phyloP scores from a whole-genome alignment of 345 rosid species.

The Crucihimalaya himalaica region DNA sequence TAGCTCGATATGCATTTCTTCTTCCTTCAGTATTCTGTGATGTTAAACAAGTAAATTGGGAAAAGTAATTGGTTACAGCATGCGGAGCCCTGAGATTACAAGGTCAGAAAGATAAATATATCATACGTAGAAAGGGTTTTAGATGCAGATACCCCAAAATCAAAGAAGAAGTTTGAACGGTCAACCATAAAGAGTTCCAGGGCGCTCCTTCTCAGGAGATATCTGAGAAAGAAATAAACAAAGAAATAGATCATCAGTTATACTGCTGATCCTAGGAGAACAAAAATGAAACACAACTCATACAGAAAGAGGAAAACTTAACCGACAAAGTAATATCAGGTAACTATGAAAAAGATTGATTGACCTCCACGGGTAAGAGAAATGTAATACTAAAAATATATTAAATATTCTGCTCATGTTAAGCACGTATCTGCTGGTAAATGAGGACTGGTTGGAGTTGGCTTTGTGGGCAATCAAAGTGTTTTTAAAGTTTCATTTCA shows the following conservation, averaged over 20 bases:
- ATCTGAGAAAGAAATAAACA: slow-evolving; percentile 50
- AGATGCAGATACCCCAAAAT: slow-evolving; percentile 77
- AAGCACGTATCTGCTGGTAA: not conserved
- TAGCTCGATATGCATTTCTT: slow-evolving; percentile 90
- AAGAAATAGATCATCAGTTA: slow-evolving; percentile 27
- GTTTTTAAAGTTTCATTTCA: not conserved
- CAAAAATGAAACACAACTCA: slow-evolving; percentile 9
- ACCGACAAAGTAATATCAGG: not conserved
- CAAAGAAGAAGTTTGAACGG: slow-evolving; percentile 94
- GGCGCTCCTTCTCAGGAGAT: slow-evolving; percentile 94
- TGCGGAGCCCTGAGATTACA: slow-evolving; percentile 20
- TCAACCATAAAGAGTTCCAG: slow-evolving; percentile 97
- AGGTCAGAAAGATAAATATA: slow-evolving; percentile 8
- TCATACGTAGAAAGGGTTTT: slow-evolving; percentile 21
- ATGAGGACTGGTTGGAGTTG: not conserved
- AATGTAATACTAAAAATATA: not conserved
- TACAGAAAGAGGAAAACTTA: slow-evolving; percentile 13
- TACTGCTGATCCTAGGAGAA: slow-evolving; percentile 11
- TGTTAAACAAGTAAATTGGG: slow-evolving; percentile 21
- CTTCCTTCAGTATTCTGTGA: slow-evolving; percentile 80
- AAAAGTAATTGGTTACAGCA: slow-evolving; percentile 20
- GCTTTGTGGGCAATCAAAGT: slow-evolving; percentile 4
- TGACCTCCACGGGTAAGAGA: not conserved
- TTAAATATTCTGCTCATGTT: not conserved
- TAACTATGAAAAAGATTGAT: not conserved